Evolutionary conservation across 768 basidiomycete genomes (phyloP).

Genomic region (Suillus subluteus): DNA sequence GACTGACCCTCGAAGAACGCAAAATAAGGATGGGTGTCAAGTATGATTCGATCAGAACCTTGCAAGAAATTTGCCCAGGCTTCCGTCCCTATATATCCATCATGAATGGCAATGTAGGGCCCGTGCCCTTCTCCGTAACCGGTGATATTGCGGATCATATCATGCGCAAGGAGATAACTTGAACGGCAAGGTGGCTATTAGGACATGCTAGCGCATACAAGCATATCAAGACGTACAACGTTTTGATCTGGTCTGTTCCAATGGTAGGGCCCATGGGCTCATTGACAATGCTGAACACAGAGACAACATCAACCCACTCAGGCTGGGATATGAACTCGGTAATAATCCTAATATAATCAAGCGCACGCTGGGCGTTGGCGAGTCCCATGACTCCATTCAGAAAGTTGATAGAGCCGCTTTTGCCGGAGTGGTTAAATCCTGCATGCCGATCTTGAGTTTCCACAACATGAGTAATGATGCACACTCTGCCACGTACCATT

Average conservation of each 20-base stretch:
- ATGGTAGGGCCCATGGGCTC: constrained; percentile 58
- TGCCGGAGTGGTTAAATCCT: constrained; percentile 65
- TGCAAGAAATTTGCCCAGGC: constrained; percentile 45
- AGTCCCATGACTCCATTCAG: constrained; percentile 78
- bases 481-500: constrained; percentile 49
- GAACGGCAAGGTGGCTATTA: constrained; percentile 8
- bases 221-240: constrained; percentile 54
- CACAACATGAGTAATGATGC: neutral
- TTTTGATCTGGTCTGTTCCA: constrained; percentile 53
- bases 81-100: constrained; percentile 54
- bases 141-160: constrained; percentile 72
- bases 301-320: constrained; percentile 65
- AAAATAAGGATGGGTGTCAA: no score
- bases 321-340: constrained; percentile 84
- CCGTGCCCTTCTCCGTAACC: constrained; percentile 71
- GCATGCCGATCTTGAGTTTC: neutral
- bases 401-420: constrained; percentile 63
- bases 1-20: no score
- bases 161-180: constrained; percentile 61
- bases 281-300: constrained; percentile 66
- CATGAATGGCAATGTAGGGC: constrained; percentile 62
- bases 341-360: constrained; percentile 75
- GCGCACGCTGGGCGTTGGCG: constrained; percentile 80
- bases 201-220: neutral
- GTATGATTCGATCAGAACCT: no score